Evolutionary conservation across 176 grass and related monocot species (phyloP).

Genomic region (Paspalum notatum): DNA sequence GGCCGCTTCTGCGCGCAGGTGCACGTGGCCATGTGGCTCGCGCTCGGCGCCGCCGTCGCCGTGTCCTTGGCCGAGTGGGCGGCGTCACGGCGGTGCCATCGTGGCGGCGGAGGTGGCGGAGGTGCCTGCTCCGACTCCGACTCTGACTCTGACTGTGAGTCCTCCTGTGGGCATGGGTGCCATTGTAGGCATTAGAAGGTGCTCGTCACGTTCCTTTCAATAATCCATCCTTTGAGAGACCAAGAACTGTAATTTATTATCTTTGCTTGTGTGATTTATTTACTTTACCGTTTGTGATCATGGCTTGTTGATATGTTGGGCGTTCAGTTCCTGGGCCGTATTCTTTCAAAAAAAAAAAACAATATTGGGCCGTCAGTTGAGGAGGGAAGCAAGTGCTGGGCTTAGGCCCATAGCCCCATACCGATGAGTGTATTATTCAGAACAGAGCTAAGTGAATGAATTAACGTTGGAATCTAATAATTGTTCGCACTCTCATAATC

Average conservation of each 20-base stretch:
- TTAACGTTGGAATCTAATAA: neutral
- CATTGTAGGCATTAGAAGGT: slow-evolving; percentile 42
- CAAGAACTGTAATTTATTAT: neutral
- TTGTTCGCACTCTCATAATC: neutral
- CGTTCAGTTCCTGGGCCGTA: neutral
- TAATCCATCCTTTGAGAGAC: neutral
- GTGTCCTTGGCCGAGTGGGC: slow-evolving; percentile 7
- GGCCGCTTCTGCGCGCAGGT: slow-evolving; percentile 44
- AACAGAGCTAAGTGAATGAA: neutral
- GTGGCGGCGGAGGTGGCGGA: neutral
- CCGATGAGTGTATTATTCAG: neutral
- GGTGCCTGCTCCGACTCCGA: neutral
- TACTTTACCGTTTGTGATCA: neutral
- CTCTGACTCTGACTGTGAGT: slow-evolving; percentile 11
- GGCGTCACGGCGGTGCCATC: neutral
- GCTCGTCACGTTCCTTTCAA: neutral
- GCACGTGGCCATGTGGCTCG: slow-evolving; percentile 39
- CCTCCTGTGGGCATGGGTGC: slow-evolving; percentile 35
- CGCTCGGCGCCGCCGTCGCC: slow-evolving; percentile 11
- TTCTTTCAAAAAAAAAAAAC: neutral
- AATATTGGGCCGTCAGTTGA: neutral
- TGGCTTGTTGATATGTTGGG: no score
- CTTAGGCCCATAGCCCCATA: neutral
- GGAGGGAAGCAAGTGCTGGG: neutral
- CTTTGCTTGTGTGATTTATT: neutral